phyloP scores from a whole-genome alignment of 2,329 filamentous ascomycete genomes.

The Arthrinium phaeospermum region DNA sequence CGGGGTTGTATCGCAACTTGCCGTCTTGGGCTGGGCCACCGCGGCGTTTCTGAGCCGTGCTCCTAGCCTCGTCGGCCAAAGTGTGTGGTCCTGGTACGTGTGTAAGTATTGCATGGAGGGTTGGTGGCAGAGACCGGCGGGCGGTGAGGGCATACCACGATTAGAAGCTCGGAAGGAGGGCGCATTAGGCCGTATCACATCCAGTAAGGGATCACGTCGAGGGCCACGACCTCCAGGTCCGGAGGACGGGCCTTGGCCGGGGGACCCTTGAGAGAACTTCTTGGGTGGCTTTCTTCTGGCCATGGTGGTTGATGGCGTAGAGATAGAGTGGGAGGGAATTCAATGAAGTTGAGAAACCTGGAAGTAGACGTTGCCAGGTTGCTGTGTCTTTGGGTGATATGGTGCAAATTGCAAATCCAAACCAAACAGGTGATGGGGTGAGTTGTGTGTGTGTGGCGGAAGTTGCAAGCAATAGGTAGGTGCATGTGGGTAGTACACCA shows the following conservation, averaged over 20 bases:
- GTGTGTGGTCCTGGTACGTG: slow-evolving; percentile 40
- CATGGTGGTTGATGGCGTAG: not conserved
- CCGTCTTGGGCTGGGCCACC: slow-evolving; percentile 45
- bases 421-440: not conserved
- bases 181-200: not conserved
- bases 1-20: slow-evolving; percentile 54
- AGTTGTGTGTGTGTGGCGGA: slow-evolving; percentile 13
- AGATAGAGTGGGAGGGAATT: not conserved
- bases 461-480: not conserved
- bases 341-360: not conserved
- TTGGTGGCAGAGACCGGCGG: not conserved
- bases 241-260: not conserved
- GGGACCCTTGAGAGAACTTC: not conserved
- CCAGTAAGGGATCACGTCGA: slow-evolving; percentile 10
- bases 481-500: not conserved
- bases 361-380: not conserved
- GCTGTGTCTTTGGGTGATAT: not conserved
- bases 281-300: slow-evolving; percentile 10
- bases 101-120: not conserved
- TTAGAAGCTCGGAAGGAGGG: slow-evolving; percentile 11
- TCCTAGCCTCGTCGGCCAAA: slow-evolving; percentile 55
- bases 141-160: slow-evolving; percentile 12
- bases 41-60: slow-evolving; percentile 53
- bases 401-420: not conserved
- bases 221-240: not conserved